These are phyloP conservation scores for Ophiostoma fasciatum DNA, from an alignment of 2,329 filamentous ascomycete genomes.

Conservation along the genomic window DNA sequence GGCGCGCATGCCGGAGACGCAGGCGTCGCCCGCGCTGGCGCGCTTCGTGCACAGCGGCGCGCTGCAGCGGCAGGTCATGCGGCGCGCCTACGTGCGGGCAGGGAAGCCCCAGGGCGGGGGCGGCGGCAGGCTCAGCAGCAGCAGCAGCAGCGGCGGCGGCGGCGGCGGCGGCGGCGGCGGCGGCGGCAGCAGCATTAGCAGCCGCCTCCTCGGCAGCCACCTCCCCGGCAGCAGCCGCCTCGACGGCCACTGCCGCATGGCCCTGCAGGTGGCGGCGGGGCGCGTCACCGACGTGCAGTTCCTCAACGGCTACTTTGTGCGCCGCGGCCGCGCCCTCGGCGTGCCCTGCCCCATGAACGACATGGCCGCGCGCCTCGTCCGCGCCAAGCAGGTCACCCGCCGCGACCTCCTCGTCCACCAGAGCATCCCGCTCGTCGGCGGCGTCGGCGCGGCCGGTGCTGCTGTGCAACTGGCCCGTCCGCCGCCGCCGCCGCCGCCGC, in stretches of 20 bases:
- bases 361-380: constrained; percentile 56
- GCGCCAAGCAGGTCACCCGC: constrained; percentile 42
- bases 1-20: constrained; percentile 57
- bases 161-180: constrained; percentile 18
- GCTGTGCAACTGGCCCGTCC: not conserved
- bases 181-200: not conserved
- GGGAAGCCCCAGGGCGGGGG: too few relatives aligned
- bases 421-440: constrained; percentile 4
- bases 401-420: not conserved
- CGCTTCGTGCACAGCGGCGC: constrained; percentile 41
- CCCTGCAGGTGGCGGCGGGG: constrained; percentile 47
- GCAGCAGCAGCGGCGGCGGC: constrained; percentile 22
- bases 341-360: constrained; percentile 60
- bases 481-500: not conserved
- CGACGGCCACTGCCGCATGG: constrained; percentile 45
- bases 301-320: constrained; percentile 77
- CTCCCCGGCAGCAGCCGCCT: constrained; percentile 22
- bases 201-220: not conserved
- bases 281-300: constrained; percentile 63
- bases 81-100: constrained; percentile 18
- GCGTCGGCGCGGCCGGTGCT: not conserved
- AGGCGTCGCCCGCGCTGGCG: constrained; percentile 40
- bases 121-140: not conserved
- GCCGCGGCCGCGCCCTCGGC: constrained; percentile 55
- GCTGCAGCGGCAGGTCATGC: constrained; percentile 46